These are phyloP conservation scores for Schwanniomyces pseudopolymorphus DNA, from an alignment of 805 yeast genomes.

Conservation along the genomic window DNA sequence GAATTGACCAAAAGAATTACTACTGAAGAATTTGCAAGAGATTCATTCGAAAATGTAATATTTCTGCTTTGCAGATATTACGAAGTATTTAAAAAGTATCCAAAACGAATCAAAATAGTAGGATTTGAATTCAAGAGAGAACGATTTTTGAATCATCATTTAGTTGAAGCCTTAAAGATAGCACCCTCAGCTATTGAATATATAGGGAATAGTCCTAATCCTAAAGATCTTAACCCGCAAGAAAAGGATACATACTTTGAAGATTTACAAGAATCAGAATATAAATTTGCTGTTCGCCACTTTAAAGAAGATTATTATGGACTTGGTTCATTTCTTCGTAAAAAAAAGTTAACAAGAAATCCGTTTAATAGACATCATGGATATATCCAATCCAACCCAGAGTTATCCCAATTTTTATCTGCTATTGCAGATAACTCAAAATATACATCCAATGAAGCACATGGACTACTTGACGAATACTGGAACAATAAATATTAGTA, in stretches of 20 bases:
- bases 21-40: conserved; percentile 73
- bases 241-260: conserved; percentile 41
- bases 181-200: conserved; percentile 42
- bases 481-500: conserved; percentile 4
- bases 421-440: conserved; percentile 9
- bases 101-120: conserved; percentile 52
- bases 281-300: conserved; percentile 49
- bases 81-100: conserved; percentile 48
- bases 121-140: conserved; percentile 74
- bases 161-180: conserved; percentile 46
- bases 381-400: conserved; percentile 29
- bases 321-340: conserved; percentile 36
- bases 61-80: conserved; percentile 57
- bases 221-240: conserved; percentile 24
- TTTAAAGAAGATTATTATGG: conserved; percentile 64
- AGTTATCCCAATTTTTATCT: conserved; percentile 13
- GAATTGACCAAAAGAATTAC: conserved; percentile 27
- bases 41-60: conserved; percentile 74
- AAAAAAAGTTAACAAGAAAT: conserved; percentile 55
- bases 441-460: conserved; percentile 7
- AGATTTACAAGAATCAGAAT: conserved; percentile 50
- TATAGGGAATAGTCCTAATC: conserved; percentile 58
- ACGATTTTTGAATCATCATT: conserved; percentile 58
- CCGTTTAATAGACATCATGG: conserved; percentile 49
- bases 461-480: conserved; percentile 5